Evolutionary conservation across 2,329 filamentous ascomycete genomes (phyloP).

Genomic region (Fusarium sp.): DNA sequence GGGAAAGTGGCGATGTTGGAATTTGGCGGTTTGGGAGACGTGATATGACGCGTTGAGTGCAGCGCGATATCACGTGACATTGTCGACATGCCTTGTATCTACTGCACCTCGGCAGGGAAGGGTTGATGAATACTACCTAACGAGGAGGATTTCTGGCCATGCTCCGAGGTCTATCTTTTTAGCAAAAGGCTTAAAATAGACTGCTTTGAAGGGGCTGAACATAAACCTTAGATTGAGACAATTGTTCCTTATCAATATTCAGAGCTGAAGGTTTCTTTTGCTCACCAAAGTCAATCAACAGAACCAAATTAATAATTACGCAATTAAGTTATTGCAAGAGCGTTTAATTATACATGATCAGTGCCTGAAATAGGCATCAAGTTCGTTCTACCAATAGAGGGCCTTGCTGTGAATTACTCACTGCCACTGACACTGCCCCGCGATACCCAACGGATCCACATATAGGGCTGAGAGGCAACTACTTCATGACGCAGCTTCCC

Average conservation of each 20-base stretch:
- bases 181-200: too few relatives aligned
- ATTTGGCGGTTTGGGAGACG: slow-evolving; percentile 12
- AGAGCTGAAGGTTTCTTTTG: too few relatives aligned
- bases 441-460: slow-evolving; percentile 38
- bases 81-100: neutral
- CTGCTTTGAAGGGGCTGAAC: too few relatives aligned
- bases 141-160: too few relatives aligned
- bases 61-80: slow-evolving; percentile 48
- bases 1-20: slow-evolving; percentile 7
- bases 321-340: too few relatives aligned
- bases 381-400: neutral
- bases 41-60: slow-evolving; percentile 40
- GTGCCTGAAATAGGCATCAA: neutral
- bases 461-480: slow-evolving; percentile 51
- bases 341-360: too few relatives aligned
- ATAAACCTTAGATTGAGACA: too few relatives aligned
- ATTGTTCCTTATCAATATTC: too few relatives aligned
- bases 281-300: too few relatives aligned
- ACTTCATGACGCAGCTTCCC: slow-evolving; percentile 45
- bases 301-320: neutral
- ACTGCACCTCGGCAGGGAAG: too few relatives aligned
- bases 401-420: neutral
- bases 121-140: too few relatives aligned
- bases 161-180: too few relatives aligned
- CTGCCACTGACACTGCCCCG: slow-evolving; percentile 27